Base-by-base conservation (phyloP, 1,284 basidiomycete genomes). In the Phellinidium pouzarii region DNA sequence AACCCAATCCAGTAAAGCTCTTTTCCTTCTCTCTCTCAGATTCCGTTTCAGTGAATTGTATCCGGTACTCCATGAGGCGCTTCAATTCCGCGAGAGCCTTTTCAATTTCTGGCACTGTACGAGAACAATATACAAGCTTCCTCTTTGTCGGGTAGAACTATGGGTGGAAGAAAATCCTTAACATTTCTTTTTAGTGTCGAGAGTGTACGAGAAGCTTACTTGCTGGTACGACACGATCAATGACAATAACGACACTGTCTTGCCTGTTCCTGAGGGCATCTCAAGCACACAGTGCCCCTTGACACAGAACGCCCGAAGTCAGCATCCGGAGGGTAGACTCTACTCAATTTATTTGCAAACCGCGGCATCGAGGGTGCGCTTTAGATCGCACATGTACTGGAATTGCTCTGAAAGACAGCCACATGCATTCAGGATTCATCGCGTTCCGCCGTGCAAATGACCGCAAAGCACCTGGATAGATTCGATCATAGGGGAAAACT, bases 71-170 rank as follows among this genome's bases (percentile, higher is more conserved):
- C 86, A 99, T 93, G 37, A 99, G 72, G 44, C 95, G 76, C 68
- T 98, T 96, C 64, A 99, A 72, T 72, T 99, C 96, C 1, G 94
- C 85, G 44, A 99, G 74, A 0, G 96, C 96, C 69, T 99, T 99
- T 69, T 99, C 96, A 61, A 99, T 99, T 71, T 99, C 96, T 4
- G 96, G 96, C n/a, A 99, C 96, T 2, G 96, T 99, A 65, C 96
- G 94, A 22, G 96, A 99, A 70, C 96, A 99, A 69, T 99, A 99
- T 60, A 99, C 88, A 60, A 99, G 83, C 68, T 99, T 99, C 58
- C 96, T 80, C 57, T 87, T 84, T 6, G 84, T 87, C 7, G 93
- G 90, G 66, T 94, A 92, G 70, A 94, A 96, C 90, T 94, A 59
- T 23, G 14, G 14, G 26, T 55, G 4, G 50, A 40, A 25, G 6